These are phyloP conservation scores for Mycena maculata DNA, from an alignment of 768 basidiomycete species.

Conservation along the genomic window DNA sequence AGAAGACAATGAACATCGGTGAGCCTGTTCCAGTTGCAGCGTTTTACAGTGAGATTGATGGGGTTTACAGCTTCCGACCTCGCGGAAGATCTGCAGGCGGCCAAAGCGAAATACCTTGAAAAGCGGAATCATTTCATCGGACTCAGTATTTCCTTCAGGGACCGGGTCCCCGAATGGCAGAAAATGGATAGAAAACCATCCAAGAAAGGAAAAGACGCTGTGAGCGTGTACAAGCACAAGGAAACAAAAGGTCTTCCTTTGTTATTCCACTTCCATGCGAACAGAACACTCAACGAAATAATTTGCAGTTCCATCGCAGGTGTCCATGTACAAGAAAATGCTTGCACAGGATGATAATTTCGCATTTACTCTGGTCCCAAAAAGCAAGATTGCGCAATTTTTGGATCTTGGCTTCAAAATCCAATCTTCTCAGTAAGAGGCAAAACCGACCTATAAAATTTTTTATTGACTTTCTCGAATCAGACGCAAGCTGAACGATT, in stretches of 20 bases:
- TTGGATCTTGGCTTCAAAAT: not conserved
- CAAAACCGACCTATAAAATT: too few species aligned
- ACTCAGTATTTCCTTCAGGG: not conserved
- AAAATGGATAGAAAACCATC: not conserved
- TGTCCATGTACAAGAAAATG: not conserved
- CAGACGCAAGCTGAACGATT: too few species aligned
- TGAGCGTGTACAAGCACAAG: not conserved
- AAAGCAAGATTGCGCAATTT: not conserved
- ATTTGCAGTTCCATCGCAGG: not conserved
- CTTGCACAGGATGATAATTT: not conserved
- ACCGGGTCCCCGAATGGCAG: not conserved
- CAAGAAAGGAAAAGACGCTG: not conserved
- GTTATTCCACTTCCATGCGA: too few species aligned
- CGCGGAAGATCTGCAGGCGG: not conserved
- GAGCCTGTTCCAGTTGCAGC: too few species aligned
- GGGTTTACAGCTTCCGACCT: not conserved
- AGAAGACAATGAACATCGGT: not conserved
- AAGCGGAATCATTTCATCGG: not conserved
- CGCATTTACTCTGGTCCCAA: not conserved
- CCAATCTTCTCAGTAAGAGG: not conserved
- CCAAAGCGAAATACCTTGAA: not conserved
- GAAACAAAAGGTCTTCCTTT: not conserved
- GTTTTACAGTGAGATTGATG: too few species aligned
- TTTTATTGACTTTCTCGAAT: too few species aligned
- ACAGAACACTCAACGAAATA: too few species aligned